Conservation (phyloP, 2,329 filamentous ascomycete species). For the Paraphoma sp. region DNA sequence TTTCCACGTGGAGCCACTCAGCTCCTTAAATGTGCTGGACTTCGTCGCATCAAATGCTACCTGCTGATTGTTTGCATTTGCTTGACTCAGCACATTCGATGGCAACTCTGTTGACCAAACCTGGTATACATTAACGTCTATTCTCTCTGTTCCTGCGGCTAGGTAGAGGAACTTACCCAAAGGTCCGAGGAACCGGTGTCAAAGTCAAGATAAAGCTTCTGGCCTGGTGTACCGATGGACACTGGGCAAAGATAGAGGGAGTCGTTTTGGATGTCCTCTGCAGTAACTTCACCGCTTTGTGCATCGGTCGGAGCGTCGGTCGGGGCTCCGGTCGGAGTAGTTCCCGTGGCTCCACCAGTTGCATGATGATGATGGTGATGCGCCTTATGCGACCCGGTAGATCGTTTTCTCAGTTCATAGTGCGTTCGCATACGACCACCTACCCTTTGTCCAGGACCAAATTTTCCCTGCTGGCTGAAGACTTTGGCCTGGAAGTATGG, state of each 20-base stretch:
- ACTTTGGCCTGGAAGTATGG: background rate
- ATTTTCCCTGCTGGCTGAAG: conserved; percentile 1
- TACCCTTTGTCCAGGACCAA: background rate
- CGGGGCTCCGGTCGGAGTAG: too few relatives aligned
- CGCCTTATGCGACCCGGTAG: background rate
- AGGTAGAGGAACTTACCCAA: conserved; percentile 55
- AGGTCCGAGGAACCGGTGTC: conserved; percentile 75
- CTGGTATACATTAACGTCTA: conserved; percentile 51
- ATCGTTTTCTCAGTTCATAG: background rate
- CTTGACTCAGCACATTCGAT: conserved; percentile 52
- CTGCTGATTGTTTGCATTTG: conserved; percentile 42
- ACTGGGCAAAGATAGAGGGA: conserved; percentile 69
- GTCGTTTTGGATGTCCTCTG: conserved; percentile 73
- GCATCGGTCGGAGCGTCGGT: conserved; percentile 20
- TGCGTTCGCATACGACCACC: conserved; percentile 1
- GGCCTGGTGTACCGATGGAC: conserved; percentile 68
- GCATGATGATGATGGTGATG: conserved; percentile 1
- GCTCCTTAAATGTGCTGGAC: conserved; percentile 65
- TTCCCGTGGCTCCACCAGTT: background rate
- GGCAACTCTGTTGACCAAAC: conserved; percentile 68
- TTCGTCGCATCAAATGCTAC: conserved; percentile 66
- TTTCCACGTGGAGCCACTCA: conserved; percentile 63
- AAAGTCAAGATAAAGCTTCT: conserved; percentile 67
- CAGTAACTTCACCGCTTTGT: conserved; percentile 58
- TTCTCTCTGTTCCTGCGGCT: too few relatives aligned